A percentile compares a stretch with the other conserved stretches of the same genome.
These are phyloP conservation scores for Dothideomycetidae sp. DNA, from an alignment of 2,329 filamentous ascomycete genomes.

Conservation along the genomic window DNA sequence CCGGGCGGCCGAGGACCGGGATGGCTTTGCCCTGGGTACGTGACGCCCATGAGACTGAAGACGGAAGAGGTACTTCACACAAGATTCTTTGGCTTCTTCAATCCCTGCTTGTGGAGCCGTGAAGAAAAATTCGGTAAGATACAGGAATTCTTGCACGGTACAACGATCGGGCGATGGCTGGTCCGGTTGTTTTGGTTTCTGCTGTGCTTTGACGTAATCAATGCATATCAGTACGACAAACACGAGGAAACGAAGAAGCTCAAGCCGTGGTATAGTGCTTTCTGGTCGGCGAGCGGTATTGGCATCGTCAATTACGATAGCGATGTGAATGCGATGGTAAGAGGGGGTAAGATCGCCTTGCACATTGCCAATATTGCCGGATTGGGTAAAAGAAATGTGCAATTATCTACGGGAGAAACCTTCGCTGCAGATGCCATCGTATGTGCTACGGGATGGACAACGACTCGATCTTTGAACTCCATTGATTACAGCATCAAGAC, in stretches of 20 bases:
- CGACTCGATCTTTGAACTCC: slow-evolving; percentile 37
- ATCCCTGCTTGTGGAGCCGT: slow-evolving; percentile 57
- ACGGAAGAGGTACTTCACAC: slow-evolving; percentile 54
- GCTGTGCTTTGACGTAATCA: slow-evolving; percentile 39
- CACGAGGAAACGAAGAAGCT: slow-evolving; percentile 29
- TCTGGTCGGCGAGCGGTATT: slow-evolving; percentile 42
- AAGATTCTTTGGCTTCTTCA: slow-evolving; percentile 58
- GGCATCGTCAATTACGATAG: slow-evolving; percentile 46
- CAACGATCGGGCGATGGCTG: slow-evolving; percentile 40
- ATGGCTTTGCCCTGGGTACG: slow-evolving; percentile 46
- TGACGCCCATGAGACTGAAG: slow-evolving; percentile 53
- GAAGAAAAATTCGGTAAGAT: slow-evolving; percentile 45
- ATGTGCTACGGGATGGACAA: slow-evolving; percentile 44
- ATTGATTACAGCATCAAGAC: slow-evolving; percentile 17
- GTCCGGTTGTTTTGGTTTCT: slow-evolving; percentile 43
- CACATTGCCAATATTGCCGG: slow-evolving; percentile 40
- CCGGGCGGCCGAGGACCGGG: slow-evolving; percentile 44
- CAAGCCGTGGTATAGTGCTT: slow-evolving; percentile 28
- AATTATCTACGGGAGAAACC: slow-evolving; percentile 33
- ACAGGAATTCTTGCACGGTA: slow-evolving; percentile 44
- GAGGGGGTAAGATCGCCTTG: slow-evolving; percentile 38
- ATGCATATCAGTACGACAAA: slow-evolving; percentile 32
- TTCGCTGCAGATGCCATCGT: slow-evolving; percentile 39
- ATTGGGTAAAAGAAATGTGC: slow-evolving; percentile 32
- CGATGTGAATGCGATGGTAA: slow-evolving; percentile 43